phyloP scores from a whole-genome alignment of 2,329 filamentous ascomycete species.

The Cryphonectria japonica region DNA sequence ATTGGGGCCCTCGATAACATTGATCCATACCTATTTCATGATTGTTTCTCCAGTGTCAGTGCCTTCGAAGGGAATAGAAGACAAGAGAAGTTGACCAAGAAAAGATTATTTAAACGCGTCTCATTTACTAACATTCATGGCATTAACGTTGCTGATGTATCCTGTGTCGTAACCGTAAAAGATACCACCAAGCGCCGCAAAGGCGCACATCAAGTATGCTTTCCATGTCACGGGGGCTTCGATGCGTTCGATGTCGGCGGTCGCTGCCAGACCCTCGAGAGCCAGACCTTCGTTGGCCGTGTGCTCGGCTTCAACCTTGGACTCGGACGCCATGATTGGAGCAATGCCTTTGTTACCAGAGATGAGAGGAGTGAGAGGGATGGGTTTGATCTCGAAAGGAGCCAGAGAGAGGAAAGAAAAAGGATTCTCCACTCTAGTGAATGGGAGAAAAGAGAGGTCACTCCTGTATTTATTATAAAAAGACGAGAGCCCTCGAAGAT shows the following conservation, averaged over 20 bases:
- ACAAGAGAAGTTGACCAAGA: no score
- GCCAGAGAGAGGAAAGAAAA: neutral
- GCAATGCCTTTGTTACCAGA: neutral
- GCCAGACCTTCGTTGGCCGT: constrained; percentile 6
- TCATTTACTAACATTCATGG: neutral
- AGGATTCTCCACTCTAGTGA: neutral
- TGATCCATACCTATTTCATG: constrained; percentile 37
- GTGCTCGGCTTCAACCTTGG: constrained; percentile 14
- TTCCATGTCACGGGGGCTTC: constrained; percentile 72
- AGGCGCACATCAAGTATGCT: constrained; percentile 63
- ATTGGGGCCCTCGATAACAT: constrained; percentile 41
- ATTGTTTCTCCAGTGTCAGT: neutral
- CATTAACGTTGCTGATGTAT: constrained; percentile 54
- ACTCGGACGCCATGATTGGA: constrained; percentile 26
- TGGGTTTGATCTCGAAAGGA: neutral
- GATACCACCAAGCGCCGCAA: constrained; percentile 63
- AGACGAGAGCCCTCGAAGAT: neutral
- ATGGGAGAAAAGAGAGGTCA: neutral
- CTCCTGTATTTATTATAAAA: neutral
- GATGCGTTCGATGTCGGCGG: constrained; percentile 59
- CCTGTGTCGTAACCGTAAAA: constrained; percentile 65
- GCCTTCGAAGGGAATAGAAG: neutral
- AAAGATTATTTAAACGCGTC: neutral
- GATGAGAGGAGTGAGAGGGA: neutral
- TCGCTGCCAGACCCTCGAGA: constrained; percentile 43